Percentiles rank a stretch among this genome's conserved stretches.
Conservation (phyloP, 345 rosid species). For the Hypericum androsaemum region DNA sequence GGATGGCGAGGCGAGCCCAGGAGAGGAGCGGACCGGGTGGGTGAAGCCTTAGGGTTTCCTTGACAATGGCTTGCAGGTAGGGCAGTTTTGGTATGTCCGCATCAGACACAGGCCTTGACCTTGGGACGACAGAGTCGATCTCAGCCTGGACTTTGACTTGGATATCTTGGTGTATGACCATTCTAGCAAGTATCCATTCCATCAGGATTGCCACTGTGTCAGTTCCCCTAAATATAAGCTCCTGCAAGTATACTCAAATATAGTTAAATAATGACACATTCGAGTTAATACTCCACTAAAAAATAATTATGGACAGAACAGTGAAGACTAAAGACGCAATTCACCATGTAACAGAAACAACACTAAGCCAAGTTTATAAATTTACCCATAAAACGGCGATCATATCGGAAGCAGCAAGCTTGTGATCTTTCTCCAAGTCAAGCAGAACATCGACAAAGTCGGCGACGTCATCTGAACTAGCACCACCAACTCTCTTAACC, state of each 20-base stretch:
- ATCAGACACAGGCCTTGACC: slow-evolving; percentile 7
- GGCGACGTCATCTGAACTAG: slow-evolving; percentile 8
- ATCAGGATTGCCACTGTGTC: slow-evolving; percentile 59
- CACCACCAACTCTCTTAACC: slow-evolving; percentile 14
- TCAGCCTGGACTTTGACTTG: slow-evolving; percentile 2
- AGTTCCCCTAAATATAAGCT: slow-evolving; percentile 59
- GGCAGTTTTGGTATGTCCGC: slow-evolving; percentile 23
- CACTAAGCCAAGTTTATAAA: background rate
- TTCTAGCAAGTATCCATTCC: slow-evolving; percentile 64
- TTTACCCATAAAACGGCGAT: slow-evolving; percentile 57
- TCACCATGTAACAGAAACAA: too few relatives aligned
- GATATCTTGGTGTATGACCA: slow-evolving; percentile 49
- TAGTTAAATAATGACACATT: background rate
- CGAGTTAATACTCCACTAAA: too few relatives aligned
- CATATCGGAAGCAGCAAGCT: slow-evolving; percentile 37
- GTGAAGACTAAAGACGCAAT: too few relatives aligned
- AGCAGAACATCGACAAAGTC: slow-evolving; percentile 49
- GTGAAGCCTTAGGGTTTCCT: slow-evolving; percentile 43
- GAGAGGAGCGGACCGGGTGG: slow-evolving; percentile 53
- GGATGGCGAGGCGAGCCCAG: slow-evolving; percentile 47
- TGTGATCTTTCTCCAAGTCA: slow-evolving; percentile 44
- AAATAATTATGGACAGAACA: too few relatives aligned
- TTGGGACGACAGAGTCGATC: too few relatives aligned
- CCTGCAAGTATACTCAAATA: slow-evolving; percentile 15
- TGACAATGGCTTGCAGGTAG: slow-evolving; percentile 35